Evolutionary conservation across 2,329 filamentous ascomycete genomes (phyloP).

Genomic region (Colletotrichum somersetense): DNA sequence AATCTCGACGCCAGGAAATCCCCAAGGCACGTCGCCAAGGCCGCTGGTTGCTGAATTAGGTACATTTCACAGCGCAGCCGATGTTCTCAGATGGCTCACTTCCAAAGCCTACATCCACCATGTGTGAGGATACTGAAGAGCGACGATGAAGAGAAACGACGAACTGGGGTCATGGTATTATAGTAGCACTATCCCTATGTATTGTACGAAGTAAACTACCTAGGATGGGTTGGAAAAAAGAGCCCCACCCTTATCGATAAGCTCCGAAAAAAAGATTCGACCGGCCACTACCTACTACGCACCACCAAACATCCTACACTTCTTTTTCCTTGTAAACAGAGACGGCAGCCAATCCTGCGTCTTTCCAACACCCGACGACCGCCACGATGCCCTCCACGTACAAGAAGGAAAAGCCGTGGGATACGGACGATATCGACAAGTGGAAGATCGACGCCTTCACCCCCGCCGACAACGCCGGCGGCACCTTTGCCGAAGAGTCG

Average conservation of each 20-base stretch:
- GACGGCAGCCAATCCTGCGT: slow-evolving; percentile 1
- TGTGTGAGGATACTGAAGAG: background rate
- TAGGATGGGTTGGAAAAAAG: too few species aligned
- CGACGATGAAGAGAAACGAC: background rate
- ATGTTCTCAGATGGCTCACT: background rate
- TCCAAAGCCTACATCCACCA: background rate
- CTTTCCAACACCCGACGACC: slow-evolving; percentile 17
- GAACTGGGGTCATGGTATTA: background rate
- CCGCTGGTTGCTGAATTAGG: background rate
- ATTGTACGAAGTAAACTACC: too few species aligned
- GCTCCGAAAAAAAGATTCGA: slow-evolving; percentile 19
- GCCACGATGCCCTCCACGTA: slow-evolving; percentile 84
- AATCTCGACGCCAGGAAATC: background rate
- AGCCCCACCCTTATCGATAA: slow-evolving; percentile 17
- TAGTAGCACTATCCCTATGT: too few species aligned
- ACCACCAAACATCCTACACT: background rate
- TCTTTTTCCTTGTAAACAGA: slow-evolving; percentile 8
- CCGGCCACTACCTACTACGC: slow-evolving; percentile 1
- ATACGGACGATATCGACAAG: slow-evolving; percentile 96
- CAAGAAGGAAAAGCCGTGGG: slow-evolving; percentile 92
- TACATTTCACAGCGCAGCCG: background rate
- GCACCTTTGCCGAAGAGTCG: slow-evolving; percentile 92
- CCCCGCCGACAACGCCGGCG: slow-evolving; percentile 84
- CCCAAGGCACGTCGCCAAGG: background rate
- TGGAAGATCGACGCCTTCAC: slow-evolving; percentile 94